Evolutionary conservation across 139 green algal genomes (phyloP).

Genomic region (Eudorina sp.): DNA sequence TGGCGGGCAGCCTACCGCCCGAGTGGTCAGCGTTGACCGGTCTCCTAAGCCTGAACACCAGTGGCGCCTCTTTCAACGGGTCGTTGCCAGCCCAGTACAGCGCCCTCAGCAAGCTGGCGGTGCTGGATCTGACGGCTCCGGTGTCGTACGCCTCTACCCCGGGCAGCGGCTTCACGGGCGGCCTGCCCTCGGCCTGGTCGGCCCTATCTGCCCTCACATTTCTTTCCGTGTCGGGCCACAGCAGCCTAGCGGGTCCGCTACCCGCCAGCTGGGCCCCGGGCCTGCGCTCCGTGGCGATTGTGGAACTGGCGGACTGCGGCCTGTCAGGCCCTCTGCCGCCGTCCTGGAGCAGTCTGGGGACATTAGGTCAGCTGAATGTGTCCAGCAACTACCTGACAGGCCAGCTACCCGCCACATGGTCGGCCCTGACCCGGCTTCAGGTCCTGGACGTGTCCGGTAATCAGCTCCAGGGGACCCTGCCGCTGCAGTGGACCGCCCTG

Average conservation of each 20-base stretch:
- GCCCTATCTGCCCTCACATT: background rate
- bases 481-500: background rate
- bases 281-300: background rate
- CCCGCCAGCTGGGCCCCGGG: background rate
- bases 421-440: background rate
- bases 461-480: background rate
- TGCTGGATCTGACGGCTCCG: background rate
- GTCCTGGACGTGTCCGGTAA: background rate
- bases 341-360: background rate
- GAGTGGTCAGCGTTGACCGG: background rate
- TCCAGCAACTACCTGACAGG: slow-evolving; percentile 1
- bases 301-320: background rate
- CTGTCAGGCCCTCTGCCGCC: background rate
- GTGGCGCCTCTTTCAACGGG: background rate
- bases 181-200: slow-evolving; percentile 37
- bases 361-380: background rate
- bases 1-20: background rate
- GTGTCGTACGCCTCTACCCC: background rate
- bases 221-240: background rate
- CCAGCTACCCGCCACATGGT: background rate
- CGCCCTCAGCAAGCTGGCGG: background rate
- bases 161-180: slow-evolving; percentile 5
- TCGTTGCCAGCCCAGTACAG: slow-evolving; percentile 2
- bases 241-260: background rate
- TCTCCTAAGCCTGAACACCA: background rate